Conservation (phyloP, 805 yeast species). For the Yamadazyma takamatsuzukensis region DNA sequence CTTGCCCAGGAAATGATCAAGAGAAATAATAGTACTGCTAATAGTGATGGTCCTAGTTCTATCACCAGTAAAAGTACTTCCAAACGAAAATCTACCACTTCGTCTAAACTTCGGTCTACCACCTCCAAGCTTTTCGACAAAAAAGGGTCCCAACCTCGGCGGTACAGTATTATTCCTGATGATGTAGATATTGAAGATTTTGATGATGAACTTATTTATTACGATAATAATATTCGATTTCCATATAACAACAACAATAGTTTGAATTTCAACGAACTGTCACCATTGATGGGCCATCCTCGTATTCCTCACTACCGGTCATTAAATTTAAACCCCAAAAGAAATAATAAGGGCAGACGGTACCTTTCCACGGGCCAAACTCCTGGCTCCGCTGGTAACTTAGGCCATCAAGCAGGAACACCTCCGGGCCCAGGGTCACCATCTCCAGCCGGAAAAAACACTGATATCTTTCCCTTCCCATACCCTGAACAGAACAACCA, state of each 20-base stretch:
- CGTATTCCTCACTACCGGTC: slow-evolving; percentile 40
- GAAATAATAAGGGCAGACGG: slow-evolving; percentile 25
- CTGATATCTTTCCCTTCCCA: slow-evolving; percentile 33
- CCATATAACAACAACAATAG: slow-evolving; percentile 26
- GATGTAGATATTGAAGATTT: slow-evolving; percentile 53
- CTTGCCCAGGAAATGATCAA: neutral
- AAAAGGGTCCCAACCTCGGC: slow-evolving; percentile 66
- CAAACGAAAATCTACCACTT: slow-evolving; percentile 27
- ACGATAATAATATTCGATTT: slow-evolving; percentile 38
- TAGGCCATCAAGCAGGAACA: neutral
- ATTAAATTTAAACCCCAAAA: slow-evolving; percentile 30
- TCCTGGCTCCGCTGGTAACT: slow-evolving; percentile 9
- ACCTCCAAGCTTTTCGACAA: slow-evolving; percentile 72
- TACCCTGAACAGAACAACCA: slow-evolving; percentile 23
- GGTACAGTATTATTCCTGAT: slow-evolving; percentile 70
- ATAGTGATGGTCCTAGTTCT: slow-evolving; percentile 10
- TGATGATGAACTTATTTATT: slow-evolving; percentile 50
- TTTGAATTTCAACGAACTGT: slow-evolving; percentile 23
- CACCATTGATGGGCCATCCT: slow-evolving; percentile 26
- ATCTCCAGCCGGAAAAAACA: slow-evolving; percentile 6
- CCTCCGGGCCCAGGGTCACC: neutral
- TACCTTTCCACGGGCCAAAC: slow-evolving; percentile 32
- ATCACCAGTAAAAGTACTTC: slow-evolving; percentile 19
- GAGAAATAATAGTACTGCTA: neutral
- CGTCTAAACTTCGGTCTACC: slow-evolving; percentile 56